A percentile compares a stretch with the other conserved stretches of the same genome.
These are phyloP conservation scores for Phytopythium delawarense DNA, from an alignment of 352 stramenopile species.

Conservation along the genomic window DNA sequence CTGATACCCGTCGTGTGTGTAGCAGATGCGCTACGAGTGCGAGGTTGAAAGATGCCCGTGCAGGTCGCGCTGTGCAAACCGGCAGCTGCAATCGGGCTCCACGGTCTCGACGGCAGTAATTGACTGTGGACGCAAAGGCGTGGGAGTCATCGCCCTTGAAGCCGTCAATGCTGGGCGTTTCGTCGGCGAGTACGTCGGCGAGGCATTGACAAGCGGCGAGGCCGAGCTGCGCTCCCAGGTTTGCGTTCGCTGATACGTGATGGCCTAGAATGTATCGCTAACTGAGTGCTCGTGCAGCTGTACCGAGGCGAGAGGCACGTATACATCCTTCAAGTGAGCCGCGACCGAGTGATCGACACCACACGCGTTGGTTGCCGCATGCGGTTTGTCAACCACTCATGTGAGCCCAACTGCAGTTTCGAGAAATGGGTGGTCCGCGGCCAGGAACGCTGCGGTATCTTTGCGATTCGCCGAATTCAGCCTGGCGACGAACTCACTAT, in stretches of 20 bases:
- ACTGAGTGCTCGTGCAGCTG: not conserved
- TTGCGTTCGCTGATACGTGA: too few species aligned
- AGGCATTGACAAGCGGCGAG: not conserved
- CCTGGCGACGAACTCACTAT: not conserved
- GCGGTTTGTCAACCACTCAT: not conserved
- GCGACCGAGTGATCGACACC: not conserved
- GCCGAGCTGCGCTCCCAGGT: too few species aligned
- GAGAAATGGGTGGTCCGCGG: slow-evolving; percentile 3
- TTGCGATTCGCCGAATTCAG: not conserved
- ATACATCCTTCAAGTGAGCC: not conserved
- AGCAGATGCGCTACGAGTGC: slow-evolving; percentile 1
- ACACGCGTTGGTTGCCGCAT: not conserved
- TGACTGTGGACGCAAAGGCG: not conserved
- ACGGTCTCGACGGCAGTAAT: not conserved
- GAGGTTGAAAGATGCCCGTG: not conserved
- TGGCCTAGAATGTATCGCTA: too few species aligned
- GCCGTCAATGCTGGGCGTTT: not conserved
- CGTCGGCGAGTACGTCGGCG: not conserved
- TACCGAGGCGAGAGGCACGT: not conserved
- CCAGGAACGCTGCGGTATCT: not conserved
- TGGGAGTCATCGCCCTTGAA: not conserved
- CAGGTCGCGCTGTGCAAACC: not conserved
- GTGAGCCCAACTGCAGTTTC: not conserved
- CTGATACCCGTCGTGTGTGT: not conserved
- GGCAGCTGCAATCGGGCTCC: not conserved